Evolutionary conservation across 1,284 basidiomycete genomes (phyloP).

Genomic region (Austroboletus rostrupii): DNA sequence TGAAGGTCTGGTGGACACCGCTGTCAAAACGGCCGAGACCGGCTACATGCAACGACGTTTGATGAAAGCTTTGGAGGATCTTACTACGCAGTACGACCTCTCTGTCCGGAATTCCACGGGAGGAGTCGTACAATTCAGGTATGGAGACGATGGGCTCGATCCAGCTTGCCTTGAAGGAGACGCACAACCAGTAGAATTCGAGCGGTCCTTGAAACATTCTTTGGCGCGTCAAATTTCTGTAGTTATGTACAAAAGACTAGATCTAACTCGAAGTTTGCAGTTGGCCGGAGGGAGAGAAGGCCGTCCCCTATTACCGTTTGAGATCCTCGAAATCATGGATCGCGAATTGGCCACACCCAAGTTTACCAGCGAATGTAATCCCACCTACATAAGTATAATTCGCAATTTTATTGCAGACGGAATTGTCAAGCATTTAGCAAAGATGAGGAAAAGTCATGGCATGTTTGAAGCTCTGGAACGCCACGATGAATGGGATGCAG

Average conservation of each 20-base stretch:
- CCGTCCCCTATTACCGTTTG: slow-evolving; percentile 79
- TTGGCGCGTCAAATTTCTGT: slow-evolving; percentile 45
- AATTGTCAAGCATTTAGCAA: slow-evolving; percentile 68
- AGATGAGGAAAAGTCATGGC: slow-evolving; percentile 69
- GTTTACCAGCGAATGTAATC: slow-evolving; percentile 70
- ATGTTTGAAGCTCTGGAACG: slow-evolving; percentile 83
- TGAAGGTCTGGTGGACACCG: slow-evolving; percentile 98
- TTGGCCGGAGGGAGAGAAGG: slow-evolving; percentile 57
- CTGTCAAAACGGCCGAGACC: slow-evolving; percentile 99
- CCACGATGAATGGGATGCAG: slow-evolving; percentile 73
- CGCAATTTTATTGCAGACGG: slow-evolving; percentile 70
- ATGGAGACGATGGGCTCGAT: slow-evolving; percentile 97
- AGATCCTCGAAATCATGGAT: slow-evolving; percentile 77
- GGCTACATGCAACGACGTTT: slow-evolving; percentile 99
- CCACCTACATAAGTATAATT: slow-evolving; percentile 76
- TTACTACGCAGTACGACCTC: slow-evolving; percentile 95
- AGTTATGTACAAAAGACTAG: background rate
- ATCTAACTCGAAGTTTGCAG: slow-evolving; percentile 34
- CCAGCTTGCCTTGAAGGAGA: slow-evolving; percentile 95
- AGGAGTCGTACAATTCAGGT: slow-evolving; percentile 96
- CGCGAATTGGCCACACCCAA: slow-evolving; percentile 55
- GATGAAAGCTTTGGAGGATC: slow-evolving; percentile 98
- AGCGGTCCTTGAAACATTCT: slow-evolving; percentile 86
- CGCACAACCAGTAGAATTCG: slow-evolving; percentile 87
- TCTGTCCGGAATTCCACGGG: slow-evolving; percentile 96